These are phyloP conservation scores for Pythium utonaiense DNA, from an alignment of 352 stramenopile genomes.

Conservation along the genomic window DNA sequence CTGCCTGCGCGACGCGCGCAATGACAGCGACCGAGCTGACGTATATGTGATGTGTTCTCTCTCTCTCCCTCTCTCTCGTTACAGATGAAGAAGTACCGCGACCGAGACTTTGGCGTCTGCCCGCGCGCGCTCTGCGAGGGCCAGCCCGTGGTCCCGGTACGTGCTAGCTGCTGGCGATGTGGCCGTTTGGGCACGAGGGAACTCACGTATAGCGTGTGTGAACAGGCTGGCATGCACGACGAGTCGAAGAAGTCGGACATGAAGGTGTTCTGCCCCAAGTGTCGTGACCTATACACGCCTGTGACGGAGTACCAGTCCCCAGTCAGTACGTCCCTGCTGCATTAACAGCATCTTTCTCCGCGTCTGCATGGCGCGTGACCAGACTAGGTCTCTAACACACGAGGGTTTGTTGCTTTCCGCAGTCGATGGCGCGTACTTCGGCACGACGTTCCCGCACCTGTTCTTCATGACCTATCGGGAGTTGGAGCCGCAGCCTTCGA, in stretches of 20 bases:
- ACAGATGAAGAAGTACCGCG: slow-evolving; percentile 87
- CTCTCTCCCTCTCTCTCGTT: too few species aligned
- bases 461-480: slow-evolving; percentile 98
- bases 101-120: slow-evolving; percentile 86
- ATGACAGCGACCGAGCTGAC: too few species aligned
- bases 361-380: too few species aligned
- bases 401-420: not conserved
- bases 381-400: not conserved
- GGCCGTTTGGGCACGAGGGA: not conserved
- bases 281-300: slow-evolving; percentile 83
- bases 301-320: slow-evolving; percentile 81
- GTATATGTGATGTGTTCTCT: too few species aligned
- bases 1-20: not conserved
- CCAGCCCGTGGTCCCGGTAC: slow-evolving; percentile 78
- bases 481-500: slow-evolving; percentile 76
- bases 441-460: slow-evolving; percentile 97
- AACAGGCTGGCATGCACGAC: slow-evolving; percentile 77
- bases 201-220: not conserved
- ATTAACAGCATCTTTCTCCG: not conserved
- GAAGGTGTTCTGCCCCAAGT: slow-evolving; percentile 90
- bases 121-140: slow-evolving; percentile 80
- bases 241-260: slow-evolving; percentile 90
- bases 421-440: slow-evolving; percentile 97
- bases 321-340: slow-evolving; percentile 51
- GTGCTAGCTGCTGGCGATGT: slow-evolving; percentile 14